Evolutionary conservation across 2,329 filamentous ascomycete genomes (phyloP).

Genomic region (Pseudogymnoascus sp.): DNA sequence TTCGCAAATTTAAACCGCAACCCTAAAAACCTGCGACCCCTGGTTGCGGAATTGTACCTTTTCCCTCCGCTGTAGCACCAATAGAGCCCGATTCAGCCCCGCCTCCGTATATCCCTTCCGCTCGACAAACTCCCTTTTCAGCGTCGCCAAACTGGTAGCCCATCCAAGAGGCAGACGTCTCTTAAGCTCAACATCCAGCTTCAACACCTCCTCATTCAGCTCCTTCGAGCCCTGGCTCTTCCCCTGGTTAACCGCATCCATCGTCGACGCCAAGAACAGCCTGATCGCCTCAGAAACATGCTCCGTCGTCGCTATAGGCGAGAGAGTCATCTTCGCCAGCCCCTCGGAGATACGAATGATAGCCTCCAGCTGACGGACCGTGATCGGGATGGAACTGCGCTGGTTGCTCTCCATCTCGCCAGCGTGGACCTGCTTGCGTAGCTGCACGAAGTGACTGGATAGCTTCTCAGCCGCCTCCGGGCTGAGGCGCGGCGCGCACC

Average conservation of each 20-base stretch:
- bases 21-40: conserved; percentile 65
- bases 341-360: conserved; percentile 97
- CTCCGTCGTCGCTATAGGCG: conserved; percentile 74
- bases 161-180: conserved; percentile 86
- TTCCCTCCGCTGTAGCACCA: conserved; percentile 79
- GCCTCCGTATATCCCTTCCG: conserved; percentile 84
- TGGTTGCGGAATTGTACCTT: conserved; percentile 75
- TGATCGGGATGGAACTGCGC: conserved; percentile 92
- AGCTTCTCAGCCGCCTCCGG: conserved; percentile 90
- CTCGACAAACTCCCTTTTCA: conserved; percentile 86
- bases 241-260: conserved; percentile 94
- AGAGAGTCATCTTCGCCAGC: conserved; percentile 81
- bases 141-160: conserved; percentile 80
- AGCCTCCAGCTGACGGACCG: conserved; percentile 90
- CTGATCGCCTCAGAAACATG: conserved; percentile 98
- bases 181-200: conserved; percentile 82
- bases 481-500: conserved; percentile 85
- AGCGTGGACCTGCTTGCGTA: conserved; percentile 86
- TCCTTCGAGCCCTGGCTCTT: conserved; percentile 76
- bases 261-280: conserved; percentile 89
- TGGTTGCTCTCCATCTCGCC: conserved; percentile 83
- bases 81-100: conserved; percentile 71
- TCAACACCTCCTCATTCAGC: conserved; percentile 79
- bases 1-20: conserved; percentile 46
- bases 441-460: conserved; percentile 93